phyloP scores from a whole-genome alignment of 352 stramenopile genomes.

The Phytophthora crassamura region DNA sequence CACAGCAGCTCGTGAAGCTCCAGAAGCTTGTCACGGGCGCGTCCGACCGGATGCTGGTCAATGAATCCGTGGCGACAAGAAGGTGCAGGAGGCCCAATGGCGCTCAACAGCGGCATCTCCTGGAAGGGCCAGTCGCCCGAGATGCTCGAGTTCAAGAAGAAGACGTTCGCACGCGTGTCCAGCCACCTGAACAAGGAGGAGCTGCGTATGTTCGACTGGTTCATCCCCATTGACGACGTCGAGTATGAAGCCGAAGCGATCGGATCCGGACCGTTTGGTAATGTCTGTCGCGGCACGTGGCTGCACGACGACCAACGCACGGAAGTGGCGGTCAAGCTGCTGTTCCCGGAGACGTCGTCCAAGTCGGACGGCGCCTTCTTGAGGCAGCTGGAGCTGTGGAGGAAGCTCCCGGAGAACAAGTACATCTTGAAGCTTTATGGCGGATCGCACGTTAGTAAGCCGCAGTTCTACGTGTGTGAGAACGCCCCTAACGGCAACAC shows the following conservation, averaged over 20 bases:
- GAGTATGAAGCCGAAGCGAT: constrained; percentile 21
- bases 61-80: constrained; percentile 19
- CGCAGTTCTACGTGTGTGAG: constrained; percentile 41
- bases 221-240: constrained; percentile 31
- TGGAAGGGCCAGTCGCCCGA: constrained; percentile 8
- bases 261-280: constrained; percentile 18
- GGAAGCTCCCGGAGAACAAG: constrained; percentile 22
- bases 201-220: constrained; percentile 30
- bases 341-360: constrained; percentile 13
- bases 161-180: constrained; percentile 17
- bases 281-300: constrained; percentile 19
- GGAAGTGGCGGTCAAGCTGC: constrained; percentile 21
- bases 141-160: constrained; percentile 23
- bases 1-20: constrained; percentile 19
- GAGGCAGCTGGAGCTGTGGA: constrained; percentile 45
- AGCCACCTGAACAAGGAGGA: constrained; percentile 6
- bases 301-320: constrained; percentile 23
- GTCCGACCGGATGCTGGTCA: constrained; percentile 18
- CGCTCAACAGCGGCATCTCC: constrained; percentile 15
- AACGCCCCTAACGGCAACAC: constrained; percentile 37
- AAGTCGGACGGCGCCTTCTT: constrained; percentile 37
- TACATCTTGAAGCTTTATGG: constrained; percentile 50
- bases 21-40: background rate
- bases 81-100: constrained; percentile 32
- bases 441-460: constrained; percentile 36